phyloP scores from a whole-genome alignment of 2,329 filamentous ascomycete genomes.

The Paraphaeosphaeria minitans region DNA sequence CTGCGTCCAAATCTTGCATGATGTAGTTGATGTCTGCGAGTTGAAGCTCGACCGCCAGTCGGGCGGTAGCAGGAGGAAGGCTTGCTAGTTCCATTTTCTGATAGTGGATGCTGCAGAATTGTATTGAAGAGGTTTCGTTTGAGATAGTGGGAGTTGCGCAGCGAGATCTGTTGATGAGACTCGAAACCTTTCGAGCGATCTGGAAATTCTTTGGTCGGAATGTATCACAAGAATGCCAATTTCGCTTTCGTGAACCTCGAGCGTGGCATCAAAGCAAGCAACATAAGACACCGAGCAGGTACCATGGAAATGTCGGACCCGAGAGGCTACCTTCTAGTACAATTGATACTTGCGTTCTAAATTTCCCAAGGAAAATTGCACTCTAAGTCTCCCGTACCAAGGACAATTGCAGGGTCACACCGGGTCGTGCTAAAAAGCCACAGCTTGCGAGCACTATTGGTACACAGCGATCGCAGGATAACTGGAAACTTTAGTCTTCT shows the following conservation, averaged over 20 bases:
- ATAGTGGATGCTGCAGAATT: not conserved
- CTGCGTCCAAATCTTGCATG: conserved; percentile 1
- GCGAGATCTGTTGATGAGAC: not conserved
- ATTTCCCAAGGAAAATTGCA: no score
- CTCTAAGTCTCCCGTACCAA: no score
- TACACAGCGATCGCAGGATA: not conserved
- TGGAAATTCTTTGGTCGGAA: not conserved
- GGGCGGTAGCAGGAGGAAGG: conserved; percentile 16
- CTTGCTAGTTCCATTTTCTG: conserved; percentile 12
- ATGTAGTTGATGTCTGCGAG: conserved; percentile 16
- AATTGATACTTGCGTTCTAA: no score
- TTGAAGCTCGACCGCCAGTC: conserved; percentile 17
- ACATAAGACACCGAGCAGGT: no score
- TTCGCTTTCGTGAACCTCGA: not conserved
- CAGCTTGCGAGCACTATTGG: not conserved
- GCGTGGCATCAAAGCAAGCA: no score
- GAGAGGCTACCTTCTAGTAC: no score
- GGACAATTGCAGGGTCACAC: no score
- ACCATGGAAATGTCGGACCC: no score
- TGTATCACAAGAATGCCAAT: not conserved
- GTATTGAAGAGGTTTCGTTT: no score
- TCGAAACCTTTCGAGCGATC: not conserved
- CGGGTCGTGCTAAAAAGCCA: not conserved
- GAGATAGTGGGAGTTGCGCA: not conserved
- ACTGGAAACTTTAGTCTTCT: no score